phyloP scores from a whole-genome alignment of 2,329 filamentous ascomycete species.

The Onygena corvina region DNA sequence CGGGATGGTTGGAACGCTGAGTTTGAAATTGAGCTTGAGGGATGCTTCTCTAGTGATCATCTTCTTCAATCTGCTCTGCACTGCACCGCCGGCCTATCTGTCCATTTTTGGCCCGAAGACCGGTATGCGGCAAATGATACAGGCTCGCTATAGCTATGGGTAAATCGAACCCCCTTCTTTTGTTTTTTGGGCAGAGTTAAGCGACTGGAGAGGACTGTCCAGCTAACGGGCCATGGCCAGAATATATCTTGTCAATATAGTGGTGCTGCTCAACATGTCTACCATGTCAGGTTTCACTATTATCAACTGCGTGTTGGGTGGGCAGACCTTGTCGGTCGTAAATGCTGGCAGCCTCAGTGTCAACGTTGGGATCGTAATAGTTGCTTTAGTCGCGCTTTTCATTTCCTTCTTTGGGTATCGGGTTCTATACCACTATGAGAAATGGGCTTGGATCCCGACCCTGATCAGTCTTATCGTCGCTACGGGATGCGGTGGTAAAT shows the following conservation, averaged over 20 bases:
- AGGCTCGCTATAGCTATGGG: slow-evolving; percentile 23
- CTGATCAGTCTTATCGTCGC: slow-evolving; percentile 17
- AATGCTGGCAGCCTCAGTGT: slow-evolving; percentile 40
- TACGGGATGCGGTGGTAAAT: slow-evolving; percentile 17
- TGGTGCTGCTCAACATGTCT: slow-evolving; percentile 51
- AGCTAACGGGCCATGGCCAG: slow-evolving; percentile 7
- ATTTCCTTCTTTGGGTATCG: slow-evolving; percentile 57
- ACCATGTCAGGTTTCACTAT: slow-evolving; percentile 51
- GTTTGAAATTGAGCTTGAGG: slow-evolving; percentile 14
- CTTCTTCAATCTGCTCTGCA: slow-evolving; percentile 24
- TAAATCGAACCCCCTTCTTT: slow-evolving; percentile 10
- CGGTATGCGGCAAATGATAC: slow-evolving; percentile 24
- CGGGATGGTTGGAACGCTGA: slow-evolving; percentile 16
- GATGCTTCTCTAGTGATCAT: slow-evolving; percentile 16
- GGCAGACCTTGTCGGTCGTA: slow-evolving; percentile 57
- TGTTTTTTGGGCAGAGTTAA: not conserved
- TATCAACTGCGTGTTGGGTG: slow-evolving; percentile 54
- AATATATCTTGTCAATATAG: slow-evolving; percentile 37
- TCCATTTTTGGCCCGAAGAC: slow-evolving; percentile 21
- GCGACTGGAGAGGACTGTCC: not conserved
- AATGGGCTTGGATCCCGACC: slow-evolving; percentile 30
- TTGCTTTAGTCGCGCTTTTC: slow-evolving; percentile 50
- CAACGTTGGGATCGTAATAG: slow-evolving; percentile 45
- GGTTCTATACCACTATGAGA: slow-evolving; percentile 56
- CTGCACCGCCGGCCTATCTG: slow-evolving; percentile 18